phyloP scores from a whole-genome alignment of 768 basidiomycete genomes.

The Suillus occidentalis region DNA sequence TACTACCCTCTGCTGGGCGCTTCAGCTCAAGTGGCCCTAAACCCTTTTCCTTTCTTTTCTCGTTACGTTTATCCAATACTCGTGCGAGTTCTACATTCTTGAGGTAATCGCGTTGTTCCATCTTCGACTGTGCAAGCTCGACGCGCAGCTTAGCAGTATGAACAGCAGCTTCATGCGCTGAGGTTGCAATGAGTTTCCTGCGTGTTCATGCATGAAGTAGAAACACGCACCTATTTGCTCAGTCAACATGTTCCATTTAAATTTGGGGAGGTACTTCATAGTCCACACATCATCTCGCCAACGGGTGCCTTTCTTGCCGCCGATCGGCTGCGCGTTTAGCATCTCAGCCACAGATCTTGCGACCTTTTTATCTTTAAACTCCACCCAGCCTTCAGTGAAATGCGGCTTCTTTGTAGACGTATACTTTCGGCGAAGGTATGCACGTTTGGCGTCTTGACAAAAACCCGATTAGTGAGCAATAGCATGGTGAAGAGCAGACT shows the following conservation, averaged over 20 bases:
- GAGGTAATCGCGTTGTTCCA: slow-evolving; percentile 91
- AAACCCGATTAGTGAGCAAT: slow-evolving; percentile 5
- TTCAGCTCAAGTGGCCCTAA: slow-evolving; percentile 41
- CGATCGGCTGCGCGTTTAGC: slow-evolving; percentile 95
- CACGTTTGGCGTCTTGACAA: slow-evolving; percentile 74
- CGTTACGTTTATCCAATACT: slow-evolving; percentile 78
- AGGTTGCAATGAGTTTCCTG: slow-evolving; percentile 12
- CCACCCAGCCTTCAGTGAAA: slow-evolving; percentile 97
- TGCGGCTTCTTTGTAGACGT: slow-evolving; percentile 84
- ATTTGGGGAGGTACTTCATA: slow-evolving; percentile 97
- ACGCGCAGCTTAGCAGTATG: slow-evolving; percentile 88
- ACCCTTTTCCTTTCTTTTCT: slow-evolving; percentile 60
- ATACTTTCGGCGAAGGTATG: slow-evolving; percentile 78
- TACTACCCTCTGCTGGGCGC: slow-evolving; percentile 16
- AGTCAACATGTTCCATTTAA: slow-evolving; percentile 98
- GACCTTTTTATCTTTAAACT: slow-evolving; percentile 92
- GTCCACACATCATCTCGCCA: slow-evolving; percentile 99
- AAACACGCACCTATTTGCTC: slow-evolving; percentile 89
- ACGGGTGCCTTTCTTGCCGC: slow-evolving; percentile 85
- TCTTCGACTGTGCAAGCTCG: slow-evolving; percentile 82
- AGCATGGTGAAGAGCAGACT: not conserved
- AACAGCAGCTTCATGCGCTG: slow-evolving; percentile 91
- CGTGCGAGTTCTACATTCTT: slow-evolving; percentile 92
- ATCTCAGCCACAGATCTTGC: slow-evolving; percentile 90
- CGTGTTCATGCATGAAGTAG: not conserved